Evolutionary conservation across 495 filamentous ascomycete species (phyloP), one percentile per base, ranked within the genome.

Genomic region (Articulospora tetracladia): DNA sequence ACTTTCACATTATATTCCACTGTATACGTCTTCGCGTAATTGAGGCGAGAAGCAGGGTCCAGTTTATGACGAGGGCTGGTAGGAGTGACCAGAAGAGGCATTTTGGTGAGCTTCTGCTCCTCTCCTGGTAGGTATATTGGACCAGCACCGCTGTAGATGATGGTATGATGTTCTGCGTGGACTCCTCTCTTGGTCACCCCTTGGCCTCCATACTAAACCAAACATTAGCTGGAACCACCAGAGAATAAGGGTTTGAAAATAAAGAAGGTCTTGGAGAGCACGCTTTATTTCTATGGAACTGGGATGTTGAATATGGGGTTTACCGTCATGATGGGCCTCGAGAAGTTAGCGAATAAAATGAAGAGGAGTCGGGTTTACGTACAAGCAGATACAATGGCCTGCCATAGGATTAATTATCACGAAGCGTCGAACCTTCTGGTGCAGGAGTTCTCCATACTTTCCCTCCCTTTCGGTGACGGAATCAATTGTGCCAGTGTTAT

Each of bases 11-110:
- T 64, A 46, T 64, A 60, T 25, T 64, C 57, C 8, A 66, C 52
- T 0, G 64, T 66, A 47, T 63, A 66, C 6, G 60, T 50, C 24
- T 67, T 64, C 17, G 52, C 57, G 49, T 61, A 64, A 25, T 63
- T 58, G 1, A 64, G 34, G 1, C 62, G 46, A 30, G 63, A 66
- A 17, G 55, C 25, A 19, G 25, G 4, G 22, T 62, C 63, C 2
- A 62, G 49, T 24, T 46, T 65, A 19, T 61, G 39, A 13, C 39
- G 15, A 0, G 58, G 46, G 25, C 30, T 39, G 6, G 53, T 13
- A 2, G 20, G 22, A 12, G 10, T 22, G 20, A 55, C 32, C 32
- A 36, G 15, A 13, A 55, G 28, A 2, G 30, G 30, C 28, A 53
- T 53, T 11, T 53, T 53, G 12, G 22, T 53, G 7, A 53, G 50